Percentiles rank a stretch among this genome's conserved stretches.
Conservation (phyloP, 495 filamentous ascomycete genomes). For the Penicillium lagena region DNA sequence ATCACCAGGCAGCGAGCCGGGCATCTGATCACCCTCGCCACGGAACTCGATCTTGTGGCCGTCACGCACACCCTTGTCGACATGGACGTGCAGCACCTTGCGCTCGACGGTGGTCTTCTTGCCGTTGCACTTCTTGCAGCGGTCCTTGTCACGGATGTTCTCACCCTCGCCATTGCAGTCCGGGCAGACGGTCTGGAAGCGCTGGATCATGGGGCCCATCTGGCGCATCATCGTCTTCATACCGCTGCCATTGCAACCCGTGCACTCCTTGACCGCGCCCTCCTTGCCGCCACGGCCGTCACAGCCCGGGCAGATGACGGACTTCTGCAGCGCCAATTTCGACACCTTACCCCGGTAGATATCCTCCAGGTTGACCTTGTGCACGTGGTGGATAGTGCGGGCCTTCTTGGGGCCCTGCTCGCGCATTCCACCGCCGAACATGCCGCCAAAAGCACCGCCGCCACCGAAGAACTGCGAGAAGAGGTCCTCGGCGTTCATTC, state of each 20-base stretch:
- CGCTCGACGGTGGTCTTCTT: constrained; percentile 98
- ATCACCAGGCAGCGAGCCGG: constrained; percentile 85
- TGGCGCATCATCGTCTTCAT: constrained; percentile 99
- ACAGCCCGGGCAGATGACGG: constrained; percentile 91
- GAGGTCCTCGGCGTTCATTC: constrained; percentile 95
- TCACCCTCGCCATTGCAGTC: constrained; percentile 98
- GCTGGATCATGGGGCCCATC: constrained; percentile 99
- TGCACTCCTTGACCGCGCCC: constrained; percentile 86
- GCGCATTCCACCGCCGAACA: constrained; percentile 79
- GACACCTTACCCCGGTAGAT: constrained; percentile 98
- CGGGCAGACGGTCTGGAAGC: constrained; percentile 98
- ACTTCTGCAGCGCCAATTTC: constrained; percentile 94
- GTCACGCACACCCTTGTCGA: constrained; percentile 88
- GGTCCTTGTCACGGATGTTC: constrained; percentile 90
- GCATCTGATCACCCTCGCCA: constrained; percentile 95
- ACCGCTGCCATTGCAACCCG: constrained; percentile 84
- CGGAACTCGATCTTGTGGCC: constrained; percentile 95
- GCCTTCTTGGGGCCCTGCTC: constrained; percentile 87
- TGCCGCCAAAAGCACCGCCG: constrained; percentile 75
- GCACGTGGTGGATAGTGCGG: constrained; percentile 91
- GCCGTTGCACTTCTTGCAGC: constrained; percentile 87
- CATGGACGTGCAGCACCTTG: constrained; percentile 96
- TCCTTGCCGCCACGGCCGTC: constrained; percentile 97
- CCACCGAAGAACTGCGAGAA: constrained; percentile 98
- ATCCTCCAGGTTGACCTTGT: constrained; percentile 96